A percentile compares a stretch with the other conserved stretches of the same genome.
Conservation (phyloP, 176 grass and related monocot genomes). For the Dendrocalamus sinicus region DNA sequence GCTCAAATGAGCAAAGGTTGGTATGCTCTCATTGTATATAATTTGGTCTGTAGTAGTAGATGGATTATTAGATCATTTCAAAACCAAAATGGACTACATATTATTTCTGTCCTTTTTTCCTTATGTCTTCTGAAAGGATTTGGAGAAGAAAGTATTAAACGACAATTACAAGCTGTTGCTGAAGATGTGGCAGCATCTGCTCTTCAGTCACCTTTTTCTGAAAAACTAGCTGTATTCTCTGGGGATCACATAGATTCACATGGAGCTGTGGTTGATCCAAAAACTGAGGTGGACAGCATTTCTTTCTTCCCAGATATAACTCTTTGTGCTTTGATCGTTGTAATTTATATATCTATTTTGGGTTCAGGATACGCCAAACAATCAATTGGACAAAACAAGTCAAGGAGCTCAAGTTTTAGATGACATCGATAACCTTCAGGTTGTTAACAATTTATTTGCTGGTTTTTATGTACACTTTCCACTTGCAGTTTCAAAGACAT, state of each 20-base stretch:
- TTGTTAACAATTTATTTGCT: constrained; percentile 13
- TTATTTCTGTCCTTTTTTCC: not conserved
- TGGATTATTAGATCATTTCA: constrained; percentile 23
- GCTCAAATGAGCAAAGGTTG: constrained; percentile 73
- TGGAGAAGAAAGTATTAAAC: constrained; percentile 75
- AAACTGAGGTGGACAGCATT: constrained; percentile 63
- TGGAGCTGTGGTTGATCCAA: constrained; percentile 56
- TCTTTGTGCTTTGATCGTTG: constrained; percentile 5
- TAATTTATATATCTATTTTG: constrained; percentile 31
- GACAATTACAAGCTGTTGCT: constrained; percentile 85
- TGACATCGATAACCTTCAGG: constrained; percentile 75
- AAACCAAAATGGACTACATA: constrained; percentile 27
- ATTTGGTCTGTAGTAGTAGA: constrained; percentile 11
- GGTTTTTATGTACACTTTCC: constrained; percentile 8
- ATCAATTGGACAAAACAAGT: constrained; percentile 67
- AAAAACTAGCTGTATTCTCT: constrained; percentile 46
- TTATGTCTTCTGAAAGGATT: constrained; percentile 45
- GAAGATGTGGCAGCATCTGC: constrained; percentile 82
- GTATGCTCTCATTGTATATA: constrained; percentile 39
- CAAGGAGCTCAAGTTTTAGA: constrained; percentile 58
- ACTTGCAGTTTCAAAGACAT: not conserved
- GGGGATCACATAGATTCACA: constrained; percentile 42
- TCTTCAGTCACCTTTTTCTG: constrained; percentile 65
- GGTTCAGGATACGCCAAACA: constrained; percentile 55
- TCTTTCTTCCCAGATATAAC: constrained; percentile 19